Conservation (phyloP, 371 early-diverging fungal genomes). For the Apophysomyces variabilis region DNA sequence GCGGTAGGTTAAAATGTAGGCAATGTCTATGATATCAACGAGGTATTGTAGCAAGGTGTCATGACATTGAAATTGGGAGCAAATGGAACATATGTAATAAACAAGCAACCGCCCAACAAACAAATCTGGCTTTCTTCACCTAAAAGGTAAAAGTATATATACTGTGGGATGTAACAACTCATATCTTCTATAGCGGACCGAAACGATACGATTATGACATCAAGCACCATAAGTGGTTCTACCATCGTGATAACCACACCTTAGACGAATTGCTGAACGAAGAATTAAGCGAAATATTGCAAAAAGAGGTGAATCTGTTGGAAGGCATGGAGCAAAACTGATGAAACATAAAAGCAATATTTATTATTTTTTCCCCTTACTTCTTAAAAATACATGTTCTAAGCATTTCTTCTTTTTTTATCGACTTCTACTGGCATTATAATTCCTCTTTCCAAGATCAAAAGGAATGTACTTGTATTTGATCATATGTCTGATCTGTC, state of each 20-base stretch:
- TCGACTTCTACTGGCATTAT: constrained; percentile 43
- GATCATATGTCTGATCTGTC: constrained; percentile 98
- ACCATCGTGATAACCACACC: constrained; percentile 67
- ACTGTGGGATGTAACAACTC: not conserved
- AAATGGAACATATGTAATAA: constrained; percentile 95
- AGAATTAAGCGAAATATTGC: constrained; percentile 63
- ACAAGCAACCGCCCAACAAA: constrained; percentile 98
- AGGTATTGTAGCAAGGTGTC: constrained; percentile 70
- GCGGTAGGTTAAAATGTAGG: constrained; percentile 56
- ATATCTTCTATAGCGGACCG: constrained; percentile 74
- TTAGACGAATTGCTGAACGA: constrained; percentile 69
- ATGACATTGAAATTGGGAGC: constrained; percentile 85
- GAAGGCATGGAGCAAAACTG: constrained; percentile 17
- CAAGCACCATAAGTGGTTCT: constrained; percentile 71
- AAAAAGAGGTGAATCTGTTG: constrained; percentile 36
- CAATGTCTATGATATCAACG: not conserved
- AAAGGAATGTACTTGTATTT: constrained; percentile 98
- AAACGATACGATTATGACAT: constrained; percentile 85
- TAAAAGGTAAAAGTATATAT: constrained; percentile 49
- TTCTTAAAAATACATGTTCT: constrained; percentile 10
- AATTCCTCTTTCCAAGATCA: constrained; percentile 93
- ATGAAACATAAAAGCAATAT: not conserved
- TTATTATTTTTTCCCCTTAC: not conserved
- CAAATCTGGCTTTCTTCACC: constrained; percentile 99
- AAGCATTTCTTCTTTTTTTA: constrained; percentile 5